Evolutionary conservation across 2,329 filamentous ascomycete genomes (phyloP).

Genomic region (Claviceps capensis): DNA sequence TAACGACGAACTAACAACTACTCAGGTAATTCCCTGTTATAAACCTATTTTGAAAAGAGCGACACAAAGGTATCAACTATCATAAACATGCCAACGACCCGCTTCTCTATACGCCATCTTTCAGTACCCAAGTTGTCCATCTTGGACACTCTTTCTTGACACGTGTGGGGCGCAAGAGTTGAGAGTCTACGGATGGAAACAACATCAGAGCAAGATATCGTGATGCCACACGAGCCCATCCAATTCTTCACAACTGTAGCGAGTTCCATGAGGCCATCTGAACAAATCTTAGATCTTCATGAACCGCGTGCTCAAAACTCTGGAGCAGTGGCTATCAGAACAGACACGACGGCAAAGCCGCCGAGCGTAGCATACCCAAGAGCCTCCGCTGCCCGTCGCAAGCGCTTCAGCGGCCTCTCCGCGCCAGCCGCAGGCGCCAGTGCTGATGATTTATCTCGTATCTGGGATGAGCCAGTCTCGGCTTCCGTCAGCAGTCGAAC

Average conservation of each 20-base stretch:
- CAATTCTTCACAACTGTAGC: background rate
- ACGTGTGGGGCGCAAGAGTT: background rate
- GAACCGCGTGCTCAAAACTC: slow-evolving; percentile 8
- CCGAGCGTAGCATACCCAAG: slow-evolving; percentile 23
- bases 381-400: slow-evolving; percentile 21
- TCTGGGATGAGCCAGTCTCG: slow-evolving; percentile 2
- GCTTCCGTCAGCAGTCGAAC: slow-evolving; percentile 2
- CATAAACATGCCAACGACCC: background rate
- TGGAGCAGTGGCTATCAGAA: slow-evolving; percentile 25
- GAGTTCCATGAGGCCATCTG: background rate
- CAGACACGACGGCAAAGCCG: slow-evolving; percentile 25
- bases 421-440: background rate
- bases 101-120: background rate
- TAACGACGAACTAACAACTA: no score
- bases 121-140: background rate
- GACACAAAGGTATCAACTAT: background rate
- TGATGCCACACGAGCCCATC: background rate
- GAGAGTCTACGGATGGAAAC: background rate
- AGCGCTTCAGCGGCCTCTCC: slow-evolving; percentile 15
- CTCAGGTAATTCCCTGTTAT: no score
- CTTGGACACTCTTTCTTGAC: background rate
- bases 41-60: background rate
- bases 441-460: background rate
- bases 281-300: background rate
- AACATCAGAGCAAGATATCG: background rate